Percentiles rank a stretch among this genome's conserved stretches.
Conservation (phyloP, 2,329 filamentous ascomycete species). For the Apiospora rasikravindrae region DNA sequence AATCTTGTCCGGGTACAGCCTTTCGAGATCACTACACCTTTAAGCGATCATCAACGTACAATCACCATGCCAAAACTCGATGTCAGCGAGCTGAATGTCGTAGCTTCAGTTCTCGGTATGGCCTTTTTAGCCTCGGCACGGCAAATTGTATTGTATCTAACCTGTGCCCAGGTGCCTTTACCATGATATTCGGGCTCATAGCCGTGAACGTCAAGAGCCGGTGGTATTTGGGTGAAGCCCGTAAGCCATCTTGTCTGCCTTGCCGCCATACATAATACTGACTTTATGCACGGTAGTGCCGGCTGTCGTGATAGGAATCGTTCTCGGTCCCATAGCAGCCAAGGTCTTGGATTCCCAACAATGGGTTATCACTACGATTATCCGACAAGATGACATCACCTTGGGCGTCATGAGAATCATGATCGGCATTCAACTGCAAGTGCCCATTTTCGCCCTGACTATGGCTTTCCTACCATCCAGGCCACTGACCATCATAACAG, state of each 20-base stretch:
- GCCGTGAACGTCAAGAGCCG: constrained; percentile 58
- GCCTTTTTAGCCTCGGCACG: background rate
- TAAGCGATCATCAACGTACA: background rate
- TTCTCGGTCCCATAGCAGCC: constrained; percentile 60
- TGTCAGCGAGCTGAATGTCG: constrained; percentile 58
- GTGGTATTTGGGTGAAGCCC: constrained; percentile 62
- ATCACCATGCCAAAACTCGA: constrained; percentile 51
- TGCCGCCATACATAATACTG: too few relatives aligned
- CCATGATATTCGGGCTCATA: constrained; percentile 53
- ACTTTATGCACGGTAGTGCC: constrained; percentile 48
- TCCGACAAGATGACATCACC: constrained; percentile 45
- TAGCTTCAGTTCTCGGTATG: constrained; percentile 51
- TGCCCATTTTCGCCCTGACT: too few relatives aligned
- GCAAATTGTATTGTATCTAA: background rate
- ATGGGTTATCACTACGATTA: constrained; percentile 42
- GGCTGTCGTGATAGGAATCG: constrained; percentile 60
- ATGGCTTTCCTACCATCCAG: too few relatives aligned
- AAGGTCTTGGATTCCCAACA: constrained; percentile 54
- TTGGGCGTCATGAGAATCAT: constrained; percentile 60
- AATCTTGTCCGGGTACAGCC: background rate
- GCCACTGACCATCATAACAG: background rate
- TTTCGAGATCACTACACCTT: background rate
- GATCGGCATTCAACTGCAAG: constrained; percentile 67
- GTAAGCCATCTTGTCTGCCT: constrained; percentile 41
- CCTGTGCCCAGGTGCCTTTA: constrained; percentile 48